Evolutionary conservation across 768 basidiomycete genomes (phyloP), one percentile per base, ranked within the genome.

Genomic region (Auricularia heimuer): DNA sequence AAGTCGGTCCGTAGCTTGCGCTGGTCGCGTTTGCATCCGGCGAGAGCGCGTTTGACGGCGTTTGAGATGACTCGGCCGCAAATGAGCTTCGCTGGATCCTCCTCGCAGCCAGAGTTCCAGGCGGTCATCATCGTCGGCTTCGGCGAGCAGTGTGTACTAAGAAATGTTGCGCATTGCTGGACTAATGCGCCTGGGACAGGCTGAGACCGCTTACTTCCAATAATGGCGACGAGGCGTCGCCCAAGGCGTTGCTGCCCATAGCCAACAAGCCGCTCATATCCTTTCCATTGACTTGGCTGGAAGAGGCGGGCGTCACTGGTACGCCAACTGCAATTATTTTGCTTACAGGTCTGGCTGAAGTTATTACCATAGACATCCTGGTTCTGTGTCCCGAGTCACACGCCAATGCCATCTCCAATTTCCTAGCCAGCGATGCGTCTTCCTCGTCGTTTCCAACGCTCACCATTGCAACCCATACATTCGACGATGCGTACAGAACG

Each of bases 81-180:
- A 54, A 66, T 66, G 65, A 63, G 63, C 34, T 63, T 66, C 45
- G 37, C 65, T 34, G 58, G 51, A 6, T 58, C 65, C 21, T 63
- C 37, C 45, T 51, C 42, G 24, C 63, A 21, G 62, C 60, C 56
- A 47, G 95, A 97, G 74, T 97, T 97, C 73, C 83, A 90, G 62
- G 95, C 91, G 0, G 85, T 98, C 21, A 79, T 97, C 34, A 81
- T 97, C 12, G 90, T 92, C 35, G 95, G 95, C 39, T 93, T 93
- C 77, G 95, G 95, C n/a, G 87, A 90, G 70, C 88, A 89, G 94
- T 91, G 75, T 74, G 86, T 73, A n/a, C n/a, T 3, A 18, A 29
- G 21, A 34, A 64, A 61, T 54, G 10, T 64, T 64, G 61, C 66
- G 39, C 62, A 67, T n/a, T 68, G 65, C 60, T 64, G 63, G 69